Base-by-base conservation (phyloP, 1,284 basidiomycete species). In the Athelia sp. region DNA sequence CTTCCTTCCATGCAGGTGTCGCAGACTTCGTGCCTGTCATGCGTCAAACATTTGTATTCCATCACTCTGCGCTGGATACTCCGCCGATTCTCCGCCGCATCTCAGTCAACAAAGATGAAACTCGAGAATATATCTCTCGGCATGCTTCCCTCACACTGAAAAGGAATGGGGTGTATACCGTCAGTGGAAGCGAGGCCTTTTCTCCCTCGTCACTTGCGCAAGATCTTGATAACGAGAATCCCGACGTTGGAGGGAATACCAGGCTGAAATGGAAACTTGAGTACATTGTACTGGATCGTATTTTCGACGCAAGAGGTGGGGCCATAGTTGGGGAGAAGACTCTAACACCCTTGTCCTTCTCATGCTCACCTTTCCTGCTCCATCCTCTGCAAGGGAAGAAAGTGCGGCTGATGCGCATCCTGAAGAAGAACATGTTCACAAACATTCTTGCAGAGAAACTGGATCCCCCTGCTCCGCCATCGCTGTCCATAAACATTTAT, bases 191-290 rank as follows among this genome's bases (percentile, higher is more conserved):
- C 19, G 89, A 92, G 51, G 63, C 47, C 62, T 55, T 64, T 14
- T 58, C 66, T 18, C 53, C 63, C 19, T 52, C 60, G 42, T 52
- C 67, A 22, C 48, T 55, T 47, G 14, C 58, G 32, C 51, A 51
- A 43, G 36, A 46, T 45, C 54, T 56, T 38, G 26, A 47, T 17
- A 51, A 50, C 45, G 58, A 54, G 44, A 48, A 43, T 48, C 35
- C 50, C 49, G 54, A 59, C 22, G 17, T 45, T 14, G 66, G 68
- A 6, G 53, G 65, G 17, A 26, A 22, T 10, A 59, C 67, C 38
- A 78, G 74, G 50, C 65, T 87, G 13, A 68, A 69, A 19, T 91
- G 90, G 90, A 79, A 79, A 51, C 84, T 92, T 56, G 85, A 88
- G 51, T 93, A 93, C 60, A 59, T 82, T 23, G 84, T 92, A 10